Evolutionary conservation across 2,329 filamentous ascomycete species (phyloP), one percentile per base, ranked within the genome.

Genomic region (Aspergillus sp.): DNA sequence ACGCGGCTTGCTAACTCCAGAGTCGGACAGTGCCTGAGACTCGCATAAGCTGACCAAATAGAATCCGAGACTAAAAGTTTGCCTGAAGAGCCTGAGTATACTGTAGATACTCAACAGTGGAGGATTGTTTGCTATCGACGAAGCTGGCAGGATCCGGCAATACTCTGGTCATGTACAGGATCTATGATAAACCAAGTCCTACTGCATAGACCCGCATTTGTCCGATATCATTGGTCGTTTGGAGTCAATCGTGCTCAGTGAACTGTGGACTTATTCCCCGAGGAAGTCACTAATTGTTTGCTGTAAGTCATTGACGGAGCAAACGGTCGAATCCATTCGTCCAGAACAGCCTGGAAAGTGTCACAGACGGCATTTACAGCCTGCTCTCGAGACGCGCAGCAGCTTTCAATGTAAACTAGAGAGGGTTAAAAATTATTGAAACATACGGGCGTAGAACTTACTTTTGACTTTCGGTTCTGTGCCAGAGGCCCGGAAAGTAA

Each of bases 381-480:
- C 24, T 57, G 43, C n/a, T 54, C 49, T 22, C 47, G 51, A 32
- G 57, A 59, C 8, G 47, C 36, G 24, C 53, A 48, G 35, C 59
- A 61, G 39, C 59, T 59, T 42, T 64, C 61, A 26, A 64, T 63
- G 35, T 64, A 64, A 34, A 61, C 61, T 63, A 37, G 8, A 27
- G 7, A 17, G 2, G 13, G 15, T 39, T n/a, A 41, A 12, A 5
- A 37, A 19, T 8, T 19, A 7, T 14, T 29, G 34, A 39, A 42
- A 24, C 15, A 7, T 3, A n/a, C 20, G 5, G n/a, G 25, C n/a
- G 10, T 6, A 14, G 4, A 24, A n/a, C 61, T 49, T 50, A 68
- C 66, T 54, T 48, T 80, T 80, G 40, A 80, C 76, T 61, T 80
- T 80, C 0, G 76, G 76, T 52, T 80, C 76, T 2, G 76, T 80